Evolutionary conservation across 2,329 filamentous ascomycete species (phyloP).

Genomic region (Kalmusia sp.): DNA sequence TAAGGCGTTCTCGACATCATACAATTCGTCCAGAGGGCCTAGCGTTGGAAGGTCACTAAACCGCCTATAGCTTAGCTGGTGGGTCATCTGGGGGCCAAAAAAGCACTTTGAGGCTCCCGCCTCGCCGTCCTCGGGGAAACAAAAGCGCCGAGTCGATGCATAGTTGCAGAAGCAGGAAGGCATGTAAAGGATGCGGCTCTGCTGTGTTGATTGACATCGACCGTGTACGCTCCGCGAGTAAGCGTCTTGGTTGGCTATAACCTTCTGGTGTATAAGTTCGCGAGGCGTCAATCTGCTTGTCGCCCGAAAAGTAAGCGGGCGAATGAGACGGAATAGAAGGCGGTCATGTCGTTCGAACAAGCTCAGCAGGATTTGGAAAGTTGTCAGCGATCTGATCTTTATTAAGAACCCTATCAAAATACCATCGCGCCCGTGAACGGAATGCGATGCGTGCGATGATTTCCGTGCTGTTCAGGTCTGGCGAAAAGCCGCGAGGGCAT

Average conservation of each 20-base stretch:
- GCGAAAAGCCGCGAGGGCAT: not conserved
- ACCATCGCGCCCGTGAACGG: not conserved
- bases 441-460: not conserved
- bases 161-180: not conserved
- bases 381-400: not conserved
- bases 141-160: not conserved
- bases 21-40: not conserved
- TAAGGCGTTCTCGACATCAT: not conserved
- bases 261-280: too few species aligned
- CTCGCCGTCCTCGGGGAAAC: not conserved
- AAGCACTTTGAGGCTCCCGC: not conserved
- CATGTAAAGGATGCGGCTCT: not conserved
- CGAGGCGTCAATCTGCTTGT: not conserved
- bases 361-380: constrained; percentile 1
- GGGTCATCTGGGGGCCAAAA: constrained; percentile 5
- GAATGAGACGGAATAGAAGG: not conserved
- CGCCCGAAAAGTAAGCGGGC: constrained; percentile 2
- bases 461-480: not conserved
- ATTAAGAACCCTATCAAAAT: not conserved
- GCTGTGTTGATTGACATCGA: too few species aligned
- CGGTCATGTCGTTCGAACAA: constrained; percentile 5
- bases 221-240: too few species aligned
- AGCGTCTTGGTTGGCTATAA: not conserved
- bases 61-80: not conserved
- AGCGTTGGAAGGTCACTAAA: not conserved